Evolutionary conservation across 225 moss, liverwort and hornwort genomes (phyloP).

Genomic region (Bryum argenteum): DNA sequence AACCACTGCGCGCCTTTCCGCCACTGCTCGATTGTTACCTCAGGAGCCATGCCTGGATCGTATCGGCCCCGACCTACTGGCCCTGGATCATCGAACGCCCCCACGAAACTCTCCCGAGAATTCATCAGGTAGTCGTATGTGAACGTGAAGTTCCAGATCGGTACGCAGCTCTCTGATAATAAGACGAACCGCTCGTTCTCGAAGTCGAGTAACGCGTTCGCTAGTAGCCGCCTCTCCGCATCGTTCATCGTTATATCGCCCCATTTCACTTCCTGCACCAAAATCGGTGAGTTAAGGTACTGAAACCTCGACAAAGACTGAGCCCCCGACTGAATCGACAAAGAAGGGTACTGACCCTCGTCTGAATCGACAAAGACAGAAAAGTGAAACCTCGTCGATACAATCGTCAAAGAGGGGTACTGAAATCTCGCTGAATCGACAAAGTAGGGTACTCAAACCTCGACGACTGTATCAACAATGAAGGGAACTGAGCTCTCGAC

Average conservation of each 20-base stretch:
- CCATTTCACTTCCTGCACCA: slow-evolving; percentile 56
- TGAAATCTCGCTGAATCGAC: too few relatives aligned
- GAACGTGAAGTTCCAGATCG: slow-evolving; percentile 70
- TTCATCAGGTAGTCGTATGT: slow-evolving; percentile 54
- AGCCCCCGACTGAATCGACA: neutral
- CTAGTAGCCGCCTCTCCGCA: slow-evolving; percentile 72
- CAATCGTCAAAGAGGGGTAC: too few relatives aligned
- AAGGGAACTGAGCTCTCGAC: neutral
- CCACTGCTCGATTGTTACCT: slow-evolving; percentile 56
- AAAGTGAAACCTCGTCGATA: too few relatives aligned
- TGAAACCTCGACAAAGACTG: too few relatives aligned
- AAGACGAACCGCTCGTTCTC: slow-evolving; percentile 78
- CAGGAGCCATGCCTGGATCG: slow-evolving; percentile 47
- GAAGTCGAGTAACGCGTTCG: slow-evolving; percentile 80
- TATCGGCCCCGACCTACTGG: slow-evolving; percentile 60
- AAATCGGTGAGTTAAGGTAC: neutral
- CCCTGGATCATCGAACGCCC: slow-evolving; percentile 62
- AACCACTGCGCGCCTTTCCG: slow-evolving; percentile 71
- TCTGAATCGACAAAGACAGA: too few relatives aligned
- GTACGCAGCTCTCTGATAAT: slow-evolving; percentile 81
- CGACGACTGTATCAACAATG: neutral
- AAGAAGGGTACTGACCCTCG: neutral
- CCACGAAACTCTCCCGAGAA: slow-evolving; percentile 52
- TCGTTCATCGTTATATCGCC: slow-evolving; percentile 64
- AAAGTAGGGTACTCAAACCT: too few relatives aligned